These are phyloP conservation scores for Aspergillus calidoustus DNA, from an alignment of 2,329 filamentous ascomycete species.

Conservation along the genomic window DNA sequence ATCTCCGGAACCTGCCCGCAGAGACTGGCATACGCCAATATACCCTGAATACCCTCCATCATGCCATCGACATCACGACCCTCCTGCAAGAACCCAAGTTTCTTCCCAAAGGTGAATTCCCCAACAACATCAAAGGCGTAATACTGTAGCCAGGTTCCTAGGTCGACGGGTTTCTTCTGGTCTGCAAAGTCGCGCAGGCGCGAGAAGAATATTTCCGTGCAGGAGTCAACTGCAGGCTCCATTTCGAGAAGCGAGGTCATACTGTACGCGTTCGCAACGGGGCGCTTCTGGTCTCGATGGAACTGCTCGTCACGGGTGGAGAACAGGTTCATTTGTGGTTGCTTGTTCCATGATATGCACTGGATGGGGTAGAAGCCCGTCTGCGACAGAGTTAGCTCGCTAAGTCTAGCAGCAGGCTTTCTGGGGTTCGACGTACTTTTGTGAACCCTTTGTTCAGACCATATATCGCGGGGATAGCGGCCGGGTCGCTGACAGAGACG, in stretches of 20 bases:
- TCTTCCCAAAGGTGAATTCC: constrained; percentile 75
- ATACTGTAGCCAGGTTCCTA: constrained; percentile 69
- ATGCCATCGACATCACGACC: constrained; percentile 78
- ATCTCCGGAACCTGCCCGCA: constrained; percentile 74
- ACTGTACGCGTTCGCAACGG: constrained; percentile 23
- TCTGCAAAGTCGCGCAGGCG: constrained; percentile 23
- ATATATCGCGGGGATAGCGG: background rate
- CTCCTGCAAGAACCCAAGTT: constrained; percentile 75
- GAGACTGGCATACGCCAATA: constrained; percentile 8
- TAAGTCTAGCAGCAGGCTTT: too few relatives aligned
- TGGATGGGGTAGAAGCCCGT: constrained; percentile 8
- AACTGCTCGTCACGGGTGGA: constrained; percentile 35
- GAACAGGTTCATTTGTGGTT: constrained; percentile 30
- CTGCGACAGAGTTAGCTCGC: background rate
- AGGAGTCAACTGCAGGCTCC: constrained; percentile 20
- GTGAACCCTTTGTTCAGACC: constrained; percentile 5
- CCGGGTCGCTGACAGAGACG: constrained; percentile 1
- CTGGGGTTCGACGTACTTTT: background rate
- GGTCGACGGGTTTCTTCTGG: constrained; percentile 9
- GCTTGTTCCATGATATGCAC: constrained; percentile 6
- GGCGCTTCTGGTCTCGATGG: constrained; percentile 28
- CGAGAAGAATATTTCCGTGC: background rate
- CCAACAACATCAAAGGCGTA: constrained; percentile 83
- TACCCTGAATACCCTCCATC: constrained; percentile 60
- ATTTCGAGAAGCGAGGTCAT: constrained; percentile 20